Evolutionary conservation across 2,329 filamentous ascomycete species (phyloP).

Genomic region (Hawksworthiomyces lignivorus): DNA sequence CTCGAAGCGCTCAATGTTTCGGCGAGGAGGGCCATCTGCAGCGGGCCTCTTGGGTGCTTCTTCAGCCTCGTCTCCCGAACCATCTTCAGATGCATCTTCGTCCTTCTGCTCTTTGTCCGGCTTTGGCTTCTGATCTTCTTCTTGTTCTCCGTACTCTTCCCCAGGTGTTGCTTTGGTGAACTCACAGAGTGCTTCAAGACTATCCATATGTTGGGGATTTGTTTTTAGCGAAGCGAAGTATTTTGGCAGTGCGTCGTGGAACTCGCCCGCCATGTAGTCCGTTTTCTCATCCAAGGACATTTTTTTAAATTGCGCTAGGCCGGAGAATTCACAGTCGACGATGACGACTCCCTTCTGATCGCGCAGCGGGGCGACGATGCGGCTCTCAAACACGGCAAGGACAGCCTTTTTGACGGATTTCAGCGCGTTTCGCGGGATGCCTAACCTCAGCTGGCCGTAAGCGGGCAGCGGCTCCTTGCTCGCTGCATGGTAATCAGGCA

Average conservation of each 20-base stretch:
- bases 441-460: conserved; percentile 48
- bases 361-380: conserved; percentile 42
- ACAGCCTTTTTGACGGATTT: conserved; percentile 16
- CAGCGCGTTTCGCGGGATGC: conserved; percentile 54
- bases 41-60: conserved; percentile 29
- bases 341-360: conserved; percentile 49
- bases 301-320: conserved; percentile 19
- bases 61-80: conserved; percentile 1
- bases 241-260: conserved; percentile 44
- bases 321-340: conserved; percentile 34
- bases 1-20: conserved; percentile 9
- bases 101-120: conserved; percentile 20
- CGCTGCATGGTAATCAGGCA: conserved; percentile 5
- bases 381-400: conserved; percentile 44
- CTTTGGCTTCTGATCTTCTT: conserved; percentile 36
- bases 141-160: conserved; percentile 53
- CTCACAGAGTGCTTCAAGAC: conserved; percentile 40
- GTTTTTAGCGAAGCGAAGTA: conserved; percentile 49
- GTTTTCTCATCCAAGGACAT: not conserved
- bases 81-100: conserved; percentile 52
- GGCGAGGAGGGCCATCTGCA: not conserved
- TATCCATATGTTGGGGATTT: conserved; percentile 50
- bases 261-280: conserved; percentile 39
- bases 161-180: conserved; percentile 46
- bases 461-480: conserved; percentile 39